Evolutionary conservation across 2,329 filamentous ascomycete species (phyloP).

Genomic region (Trichoderma sp.): DNA sequence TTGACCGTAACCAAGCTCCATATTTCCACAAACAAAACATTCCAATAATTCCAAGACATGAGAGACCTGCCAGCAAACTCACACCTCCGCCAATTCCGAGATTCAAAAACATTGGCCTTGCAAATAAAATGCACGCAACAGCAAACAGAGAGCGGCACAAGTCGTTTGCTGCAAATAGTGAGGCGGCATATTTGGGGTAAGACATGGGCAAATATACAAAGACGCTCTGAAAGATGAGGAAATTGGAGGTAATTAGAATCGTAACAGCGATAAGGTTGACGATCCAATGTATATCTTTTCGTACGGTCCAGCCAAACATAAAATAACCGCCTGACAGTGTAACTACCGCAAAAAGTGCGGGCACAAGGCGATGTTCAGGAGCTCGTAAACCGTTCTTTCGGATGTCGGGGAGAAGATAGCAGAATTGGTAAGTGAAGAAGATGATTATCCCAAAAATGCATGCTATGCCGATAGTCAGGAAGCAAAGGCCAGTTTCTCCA

Average conservation of each 20-base stretch:
- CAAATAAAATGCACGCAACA: background rate
- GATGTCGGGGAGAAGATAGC: background rate
- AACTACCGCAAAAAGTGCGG: background rate
- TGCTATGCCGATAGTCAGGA: background rate
- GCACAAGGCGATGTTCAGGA: background rate
- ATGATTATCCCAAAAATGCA: background rate
- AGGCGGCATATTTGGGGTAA: background rate
- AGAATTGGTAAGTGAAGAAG: background rate
- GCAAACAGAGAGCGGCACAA: background rate
- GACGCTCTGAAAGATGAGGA: background rate
- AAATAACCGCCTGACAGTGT: background rate
- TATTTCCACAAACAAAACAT: background rate
- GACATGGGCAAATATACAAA: background rate
- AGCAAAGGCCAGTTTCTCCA: background rate
- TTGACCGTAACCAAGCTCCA: background rate
- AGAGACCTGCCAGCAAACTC: background rate
- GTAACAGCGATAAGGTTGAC: background rate
- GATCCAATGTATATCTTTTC: background rate
- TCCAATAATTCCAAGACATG: background rate
- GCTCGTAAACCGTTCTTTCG: background rate
- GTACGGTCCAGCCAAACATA: background rate
- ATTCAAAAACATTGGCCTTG: background rate
- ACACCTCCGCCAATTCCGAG: background rate
- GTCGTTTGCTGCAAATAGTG: background rate
- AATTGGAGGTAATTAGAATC: background rate